Evolutionary conservation across 176 grass and related monocot genomes (phyloP).

Genomic region (Oryza australiensis): DNA sequence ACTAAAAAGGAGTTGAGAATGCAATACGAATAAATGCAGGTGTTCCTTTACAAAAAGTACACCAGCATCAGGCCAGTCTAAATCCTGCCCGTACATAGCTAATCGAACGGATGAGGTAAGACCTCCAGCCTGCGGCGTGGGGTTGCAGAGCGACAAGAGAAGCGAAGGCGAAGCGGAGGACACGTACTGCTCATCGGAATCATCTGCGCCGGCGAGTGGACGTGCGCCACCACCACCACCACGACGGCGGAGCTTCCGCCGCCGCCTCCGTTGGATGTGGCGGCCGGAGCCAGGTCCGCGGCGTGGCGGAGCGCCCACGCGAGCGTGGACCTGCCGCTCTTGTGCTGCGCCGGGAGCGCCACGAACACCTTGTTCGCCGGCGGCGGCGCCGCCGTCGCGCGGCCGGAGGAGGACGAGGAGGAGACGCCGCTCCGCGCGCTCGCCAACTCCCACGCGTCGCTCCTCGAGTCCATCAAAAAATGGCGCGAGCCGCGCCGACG

Average conservation of each 20-base stretch:
- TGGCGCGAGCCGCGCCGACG: constrained; percentile 5
- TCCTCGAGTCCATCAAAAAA: constrained; percentile 21
- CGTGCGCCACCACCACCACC: constrained; percentile 55
- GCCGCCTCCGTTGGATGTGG: neutral
- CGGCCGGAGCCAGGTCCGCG: constrained; percentile 3
- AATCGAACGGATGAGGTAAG: neutral
- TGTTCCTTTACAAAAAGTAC: neutral
- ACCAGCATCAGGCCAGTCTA: neutral
- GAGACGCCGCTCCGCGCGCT: constrained; percentile 10
- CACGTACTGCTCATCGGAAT: constrained; percentile 54
- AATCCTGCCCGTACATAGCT: neutral
- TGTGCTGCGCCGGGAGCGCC: constrained; percentile 62
- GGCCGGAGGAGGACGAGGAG: neutral
- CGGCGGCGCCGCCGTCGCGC: neutral
- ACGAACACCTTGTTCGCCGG: constrained; percentile 46
- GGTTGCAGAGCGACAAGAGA: neutral
- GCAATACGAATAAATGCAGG: neutral
- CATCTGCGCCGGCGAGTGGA: constrained; percentile 57
- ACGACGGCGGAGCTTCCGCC: constrained; percentile 13
- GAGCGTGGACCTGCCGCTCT: constrained; percentile 47
- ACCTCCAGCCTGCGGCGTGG: neutral
- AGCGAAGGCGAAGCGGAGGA: neutral
- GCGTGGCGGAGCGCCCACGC: constrained; percentile 57
- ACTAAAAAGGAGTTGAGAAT: neutral
- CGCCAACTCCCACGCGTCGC: constrained; percentile 6